Base-by-base conservation (phyloP, 768 basidiomycete genomes). In the Lentinula edodes region DNA sequence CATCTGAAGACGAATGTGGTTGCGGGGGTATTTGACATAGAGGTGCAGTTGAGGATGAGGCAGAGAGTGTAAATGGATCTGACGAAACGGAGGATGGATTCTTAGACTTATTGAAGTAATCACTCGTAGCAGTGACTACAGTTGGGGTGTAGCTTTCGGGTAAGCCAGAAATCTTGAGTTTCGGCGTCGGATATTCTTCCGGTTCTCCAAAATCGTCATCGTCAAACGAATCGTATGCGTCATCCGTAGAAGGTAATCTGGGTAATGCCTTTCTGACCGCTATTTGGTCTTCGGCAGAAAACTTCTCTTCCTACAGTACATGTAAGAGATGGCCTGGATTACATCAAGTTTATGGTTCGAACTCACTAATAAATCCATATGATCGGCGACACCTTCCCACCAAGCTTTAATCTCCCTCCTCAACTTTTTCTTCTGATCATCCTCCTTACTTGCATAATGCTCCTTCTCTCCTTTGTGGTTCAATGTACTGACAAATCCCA, bases 341-440 rank as follows among this genome's bases (percentile, higher is more conserved):
- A 6, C 5, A 7, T 20, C 20, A 43, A 28, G 12, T 43, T n/a
- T 7, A 38, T 9, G 23, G 10, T 32, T 20, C 28, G 3, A 1
- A 75, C 83, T 32, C 61, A 87, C 87, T 63, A 90, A 72, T 63
- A 78, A 76, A 64, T 87, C 84, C 63, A 91, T 73, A 67, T 85
- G 80, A 58, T 84, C 83, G 0, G 82, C 75, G 6, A 90, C 71
- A 16, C 80, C 79, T 65, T 85, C 82, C 88, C 88, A 90, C 85
- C 87, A 90, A 36, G 64, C 66, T 68, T 76, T 79, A 62, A 90
- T 89, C 68, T 90, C 85, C 59, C 76, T 71, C 61, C 85, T 70
- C n/a, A 90, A 70, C 3, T 71, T 65, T 42, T 76, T 76, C 69
- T 80, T 85, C 62, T 81, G 81, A 20, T 75, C 75, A 36, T 74